These are phyloP conservation scores for Logfia minima DNA, from an alignment of 129 eudicot species.

Conservation along the genomic window DNA sequence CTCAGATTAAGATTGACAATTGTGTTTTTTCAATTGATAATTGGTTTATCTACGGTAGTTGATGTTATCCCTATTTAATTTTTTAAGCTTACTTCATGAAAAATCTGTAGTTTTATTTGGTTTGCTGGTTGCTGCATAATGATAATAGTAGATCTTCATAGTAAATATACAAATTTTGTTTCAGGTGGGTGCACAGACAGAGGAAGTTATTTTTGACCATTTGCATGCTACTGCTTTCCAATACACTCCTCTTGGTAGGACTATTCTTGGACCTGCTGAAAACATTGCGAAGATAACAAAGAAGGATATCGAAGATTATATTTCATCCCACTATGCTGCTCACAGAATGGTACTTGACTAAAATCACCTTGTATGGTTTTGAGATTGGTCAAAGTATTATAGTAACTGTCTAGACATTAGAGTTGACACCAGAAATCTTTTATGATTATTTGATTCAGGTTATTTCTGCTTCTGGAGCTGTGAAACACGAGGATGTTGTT, in stretches of 20 bases:
- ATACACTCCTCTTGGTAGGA: slow-evolving; percentile 88
- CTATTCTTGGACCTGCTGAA: slow-evolving; percentile 90
- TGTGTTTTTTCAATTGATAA: not conserved
- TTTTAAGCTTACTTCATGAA: not conserved
- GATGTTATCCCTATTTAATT: not conserved
- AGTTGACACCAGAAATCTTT: not conserved
- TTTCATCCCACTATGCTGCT: slow-evolving; percentile 87
- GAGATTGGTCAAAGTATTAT: not conserved
- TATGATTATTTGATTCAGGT: slow-evolving; percentile 48
- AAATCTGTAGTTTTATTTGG: not conserved
- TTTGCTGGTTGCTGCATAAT: not conserved
- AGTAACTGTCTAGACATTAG: not conserved
- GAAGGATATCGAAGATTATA: slow-evolving; percentile 66
- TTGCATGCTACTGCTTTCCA: slow-evolving; percentile 98
- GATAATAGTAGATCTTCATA: not conserved
- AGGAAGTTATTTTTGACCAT: slow-evolving; percentile 91
- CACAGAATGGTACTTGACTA: slow-evolving; percentile 68
- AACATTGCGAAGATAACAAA: slow-evolving; percentile 69
- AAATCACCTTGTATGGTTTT: slow-evolving; percentile 2
- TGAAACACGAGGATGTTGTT: slow-evolving; percentile 90
- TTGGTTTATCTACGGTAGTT: not conserved
- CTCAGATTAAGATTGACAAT: not conserved
- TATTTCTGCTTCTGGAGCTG: slow-evolving; percentile 89
- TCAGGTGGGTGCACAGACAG: slow-evolving; percentile 76
- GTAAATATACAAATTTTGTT: slow-evolving; percentile 4